Evolutionary conservation across 2,329 filamentous ascomycete species (phyloP).

Genomic region (Aureobasidium subglaciale): DNA sequence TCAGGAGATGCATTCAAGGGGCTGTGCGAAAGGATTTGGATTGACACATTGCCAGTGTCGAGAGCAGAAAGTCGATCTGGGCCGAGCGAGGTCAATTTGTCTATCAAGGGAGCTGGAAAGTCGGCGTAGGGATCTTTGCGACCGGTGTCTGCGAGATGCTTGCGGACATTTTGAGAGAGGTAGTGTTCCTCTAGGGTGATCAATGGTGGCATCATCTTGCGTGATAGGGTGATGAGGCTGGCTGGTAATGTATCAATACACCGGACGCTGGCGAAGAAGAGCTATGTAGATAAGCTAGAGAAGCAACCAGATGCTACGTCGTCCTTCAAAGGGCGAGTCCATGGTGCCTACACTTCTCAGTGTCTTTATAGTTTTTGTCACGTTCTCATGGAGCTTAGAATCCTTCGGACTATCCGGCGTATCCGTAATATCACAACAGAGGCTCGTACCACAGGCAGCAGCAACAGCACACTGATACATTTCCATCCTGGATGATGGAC

Average conservation of each 20-base stretch:
- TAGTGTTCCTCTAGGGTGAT: conserved; percentile 34
- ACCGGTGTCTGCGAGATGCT: conserved; percentile 2
- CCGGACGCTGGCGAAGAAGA: no score
- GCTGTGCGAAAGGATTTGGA: conserved; percentile 32
- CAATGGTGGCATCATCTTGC: conserved; percentile 27
- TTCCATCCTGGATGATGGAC: background rate
- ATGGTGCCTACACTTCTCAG: no score
- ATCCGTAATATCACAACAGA: no score
- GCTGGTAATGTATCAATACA: no score
- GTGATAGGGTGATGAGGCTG: no score
- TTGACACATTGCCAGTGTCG: conserved; percentile 26
- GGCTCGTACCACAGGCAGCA: no score
- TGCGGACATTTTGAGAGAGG: conserved; percentile 21
- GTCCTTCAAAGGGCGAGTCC: no score
- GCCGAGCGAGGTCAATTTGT: conserved; percentile 25
- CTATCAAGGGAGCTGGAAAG: background rate
- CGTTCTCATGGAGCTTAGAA: no score
- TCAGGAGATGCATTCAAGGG: conserved; percentile 23
- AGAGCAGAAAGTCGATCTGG: conserved; percentile 27
- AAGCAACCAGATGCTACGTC: no score
- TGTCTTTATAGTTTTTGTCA: no score
- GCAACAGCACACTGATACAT: background rate
- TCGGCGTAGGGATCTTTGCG: conserved; percentile 5
- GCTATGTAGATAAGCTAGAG: no score
- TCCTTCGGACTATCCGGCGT: no score